Percentiles rank a stretch among this genome's conserved stretches.
Conservation (phyloP, 192 early-diverging fungal genomes). For the Coemansia pectinata region DNA sequence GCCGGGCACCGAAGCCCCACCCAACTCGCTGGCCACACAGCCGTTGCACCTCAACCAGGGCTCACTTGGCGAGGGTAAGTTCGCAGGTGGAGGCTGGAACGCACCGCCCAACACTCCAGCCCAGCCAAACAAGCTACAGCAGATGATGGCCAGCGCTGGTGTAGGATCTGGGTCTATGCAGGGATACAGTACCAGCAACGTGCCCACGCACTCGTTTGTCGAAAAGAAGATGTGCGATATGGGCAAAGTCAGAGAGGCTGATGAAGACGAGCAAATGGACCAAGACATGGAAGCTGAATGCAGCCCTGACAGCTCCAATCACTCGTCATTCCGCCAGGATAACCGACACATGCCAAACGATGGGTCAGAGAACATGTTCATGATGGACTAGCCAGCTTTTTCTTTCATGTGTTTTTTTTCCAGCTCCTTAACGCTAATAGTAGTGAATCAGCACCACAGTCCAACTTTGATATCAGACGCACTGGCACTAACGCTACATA, state of each 20-base stretch:
- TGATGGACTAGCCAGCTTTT: constrained; percentile 24
- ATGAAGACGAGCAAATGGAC: constrained; percentile 16
- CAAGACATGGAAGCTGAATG: constrained; percentile 13
- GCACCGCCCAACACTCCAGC: constrained; percentile 38
- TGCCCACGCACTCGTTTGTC: constrained; percentile 26
- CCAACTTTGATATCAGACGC: background rate
- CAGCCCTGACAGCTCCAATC: constrained; percentile 20
- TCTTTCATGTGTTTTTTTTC: background rate
- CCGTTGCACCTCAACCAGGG: constrained; percentile 5
- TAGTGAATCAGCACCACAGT: background rate
- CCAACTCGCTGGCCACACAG: constrained; percentile 28
- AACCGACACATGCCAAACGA: constrained; percentile 10
- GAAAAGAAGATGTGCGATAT: constrained; percentile 16
- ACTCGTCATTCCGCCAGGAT: constrained; percentile 18
- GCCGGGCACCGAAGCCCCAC: constrained; percentile 28
- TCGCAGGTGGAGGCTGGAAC: constrained; percentile 16
- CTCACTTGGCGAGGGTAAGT: background rate
- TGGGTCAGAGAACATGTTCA: constrained; percentile 24
- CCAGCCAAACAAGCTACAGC: constrained; percentile 21
- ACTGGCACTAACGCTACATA: background rate
- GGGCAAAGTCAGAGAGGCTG: constrained; percentile 16
- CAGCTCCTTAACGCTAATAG: background rate
- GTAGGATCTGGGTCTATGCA: background rate
- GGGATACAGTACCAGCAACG: constrained; percentile 15
- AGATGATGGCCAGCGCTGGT: constrained; percentile 19